These are phyloP conservation scores for Aspergillus neotritici DNA, from an alignment of 2,329 filamentous ascomycete species.

Conservation along the genomic window DNA sequence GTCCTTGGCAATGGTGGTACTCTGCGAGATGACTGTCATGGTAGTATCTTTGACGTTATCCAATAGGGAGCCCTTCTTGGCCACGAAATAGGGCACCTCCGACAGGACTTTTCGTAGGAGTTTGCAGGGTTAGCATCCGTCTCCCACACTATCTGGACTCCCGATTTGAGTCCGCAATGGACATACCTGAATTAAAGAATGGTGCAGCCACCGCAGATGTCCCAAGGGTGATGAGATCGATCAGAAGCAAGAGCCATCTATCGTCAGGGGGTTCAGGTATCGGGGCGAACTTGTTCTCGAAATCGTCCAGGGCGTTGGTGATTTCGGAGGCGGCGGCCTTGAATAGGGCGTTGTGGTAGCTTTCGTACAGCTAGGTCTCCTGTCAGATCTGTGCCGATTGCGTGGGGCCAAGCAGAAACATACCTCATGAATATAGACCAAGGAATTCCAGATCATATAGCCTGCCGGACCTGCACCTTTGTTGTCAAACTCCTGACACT, in stretches of 20 bases:
- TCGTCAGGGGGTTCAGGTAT: conserved; percentile 18
- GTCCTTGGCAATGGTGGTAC: conserved; percentile 25
- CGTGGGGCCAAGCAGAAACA: no score
- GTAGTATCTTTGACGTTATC: conserved; percentile 24
- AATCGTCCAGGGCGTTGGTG: conserved; percentile 8
- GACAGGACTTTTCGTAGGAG: no score
- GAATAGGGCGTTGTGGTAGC: no score
- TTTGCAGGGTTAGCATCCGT: no score
- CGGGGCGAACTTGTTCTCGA: conserved; percentile 26
- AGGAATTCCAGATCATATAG: conserved; percentile 1
- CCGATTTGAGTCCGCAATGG: no score
- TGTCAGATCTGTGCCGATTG: no score
- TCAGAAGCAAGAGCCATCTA: conserved; percentile 23
- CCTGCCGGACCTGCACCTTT: neutral
- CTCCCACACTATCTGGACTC: no score
- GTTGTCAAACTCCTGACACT: neutral
- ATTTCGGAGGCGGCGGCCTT: no score
- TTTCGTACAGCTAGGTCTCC: no score
- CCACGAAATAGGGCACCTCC: conserved; percentile 15
- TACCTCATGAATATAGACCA: conserved; percentile 1
- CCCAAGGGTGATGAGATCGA: conserved; percentile 27
- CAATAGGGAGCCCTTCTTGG: conserved; percentile 4
- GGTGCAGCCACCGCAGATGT: conserved; percentile 17
- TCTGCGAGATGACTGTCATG: conserved; percentile 21
- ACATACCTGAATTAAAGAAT: conserved; percentile 22